Evolutionary conservation across 2,329 filamentous ascomycete genomes (phyloP), one percentile per base, ranked within the genome.

Genomic region (Scolecobasidium constrictum): DNA sequence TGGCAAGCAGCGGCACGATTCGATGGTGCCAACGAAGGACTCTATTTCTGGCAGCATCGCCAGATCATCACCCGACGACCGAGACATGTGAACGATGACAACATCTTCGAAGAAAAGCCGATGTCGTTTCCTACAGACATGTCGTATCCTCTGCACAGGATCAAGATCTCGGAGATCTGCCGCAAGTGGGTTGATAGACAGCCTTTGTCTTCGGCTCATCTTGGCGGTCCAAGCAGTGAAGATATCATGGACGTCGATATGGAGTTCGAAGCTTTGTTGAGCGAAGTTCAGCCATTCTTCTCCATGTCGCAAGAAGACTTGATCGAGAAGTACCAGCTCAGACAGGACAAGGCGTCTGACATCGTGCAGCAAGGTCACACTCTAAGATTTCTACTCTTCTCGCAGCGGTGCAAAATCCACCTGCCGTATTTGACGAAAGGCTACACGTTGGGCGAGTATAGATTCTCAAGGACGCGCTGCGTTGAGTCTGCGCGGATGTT

Each of bases 11-110:
- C 61, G 22, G 56, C 59, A 2, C 58, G 59, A 36, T 55, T 61
- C 43, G 50, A 54, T 15, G 61, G 58, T 12, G 47, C 54, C 4
- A 51, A 58, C 15, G 57, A 57, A 45, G 63, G 63, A 7, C 57
- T 54, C 3, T 65, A 65, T 47, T 53, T 52, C 5, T 55, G 63
- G 7, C 50, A 62, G 20, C 56, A 56, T 3, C 50, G 52, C 3
- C 63, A 67, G 13, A 66, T 65, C 57, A 53, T 50, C 16, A 59
- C 58, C 3, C 52, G 56, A 17, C 59, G 58, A 28, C 64, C 64
- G 16, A 48, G 48, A 6, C 61, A 66, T 44, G 43, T 55, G 2
- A 50, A 61, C 33, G 64, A 66, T 42, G 51, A 56, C 19, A 55
- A 59, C 13, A 48, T 66, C 4, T 44, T 49, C 9, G 53, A 62